Conservation (phyloP, 768 basidiomycete species). For the Fomitopsis serialis region DNA sequence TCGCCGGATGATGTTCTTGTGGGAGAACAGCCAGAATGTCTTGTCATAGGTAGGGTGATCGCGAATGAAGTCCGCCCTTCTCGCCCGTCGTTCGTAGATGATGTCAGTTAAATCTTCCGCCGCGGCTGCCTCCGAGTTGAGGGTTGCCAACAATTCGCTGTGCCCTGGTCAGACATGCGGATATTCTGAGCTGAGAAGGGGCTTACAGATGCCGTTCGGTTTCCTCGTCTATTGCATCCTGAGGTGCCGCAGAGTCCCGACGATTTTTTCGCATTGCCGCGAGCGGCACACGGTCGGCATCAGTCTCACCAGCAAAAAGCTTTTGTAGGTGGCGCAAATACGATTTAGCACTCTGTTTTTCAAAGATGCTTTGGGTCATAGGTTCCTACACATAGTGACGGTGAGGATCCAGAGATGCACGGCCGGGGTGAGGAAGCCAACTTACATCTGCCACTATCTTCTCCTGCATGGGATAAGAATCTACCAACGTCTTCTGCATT, state of each 20-base stretch:
- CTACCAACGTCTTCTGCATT: constrained; percentile 71
- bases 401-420: background rate
- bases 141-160: constrained; percentile 65
- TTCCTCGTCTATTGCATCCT: constrained; percentile 44
- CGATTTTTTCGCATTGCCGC: constrained; percentile 41
- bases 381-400: background rate
- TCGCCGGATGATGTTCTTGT: constrained; percentile 66
- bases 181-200: background rate
- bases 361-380: background rate
- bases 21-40: constrained; percentile 84
- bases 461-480: constrained; percentile 42
- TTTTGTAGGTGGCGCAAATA: constrained; percentile 51
- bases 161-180: background rate
- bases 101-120: constrained; percentile 57
- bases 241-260: constrained; percentile 24
- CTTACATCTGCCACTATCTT: constrained; percentile 29
- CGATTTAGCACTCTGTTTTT: constrained; percentile 34
- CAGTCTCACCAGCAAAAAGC: constrained; percentile 54
- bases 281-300: constrained; percentile 53
- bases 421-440: background rate
- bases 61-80: constrained; percentile 82
- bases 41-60: constrained; percentile 88
- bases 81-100: constrained; percentile 63
- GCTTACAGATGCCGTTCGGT: constrained; percentile 72
- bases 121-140: constrained; percentile 47